Evolutionary conservation across 2,329 filamentous ascomycete genomes (phyloP).

Genomic region (Paraphaeosphaeria minitans): DNA sequence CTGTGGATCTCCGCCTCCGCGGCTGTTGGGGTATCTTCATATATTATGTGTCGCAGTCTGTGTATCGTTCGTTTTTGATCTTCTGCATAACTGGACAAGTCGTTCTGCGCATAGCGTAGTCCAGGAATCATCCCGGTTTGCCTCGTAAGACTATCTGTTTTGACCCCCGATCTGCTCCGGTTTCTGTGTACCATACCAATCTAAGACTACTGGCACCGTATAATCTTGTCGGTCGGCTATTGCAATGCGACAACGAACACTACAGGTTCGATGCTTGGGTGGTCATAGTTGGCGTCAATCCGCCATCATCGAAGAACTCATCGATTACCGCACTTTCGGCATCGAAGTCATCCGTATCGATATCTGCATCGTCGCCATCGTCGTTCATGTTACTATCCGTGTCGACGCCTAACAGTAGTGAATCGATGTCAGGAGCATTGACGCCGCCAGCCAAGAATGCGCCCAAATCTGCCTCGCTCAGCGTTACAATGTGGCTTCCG

Average conservation of each 20-base stretch:
- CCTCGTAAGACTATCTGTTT: background rate
- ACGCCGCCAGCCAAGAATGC: conserved; percentile 9
- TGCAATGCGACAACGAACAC: background rate
- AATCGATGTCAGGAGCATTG: conserved; percentile 7
- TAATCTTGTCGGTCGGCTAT: background rate
- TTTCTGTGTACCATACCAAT: background rate
- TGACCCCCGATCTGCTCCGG: too few species aligned
- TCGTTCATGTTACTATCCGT: conserved; percentile 23
- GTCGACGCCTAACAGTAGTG: background rate
- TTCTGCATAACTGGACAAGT: background rate
- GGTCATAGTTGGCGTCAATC: conserved; percentile 28
- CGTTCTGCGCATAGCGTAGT: background rate
- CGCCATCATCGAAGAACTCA: conserved; percentile 28
- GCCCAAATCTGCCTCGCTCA: background rate
- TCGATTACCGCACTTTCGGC: conserved; percentile 32
- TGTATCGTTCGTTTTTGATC: background rate
- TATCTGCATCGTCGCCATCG: conserved; percentile 32
- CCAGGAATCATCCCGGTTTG: background rate
- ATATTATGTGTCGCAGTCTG: background rate
- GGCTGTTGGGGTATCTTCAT: conserved; percentile 6
- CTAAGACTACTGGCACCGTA: background rate
- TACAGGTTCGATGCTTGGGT: conserved; percentile 6
- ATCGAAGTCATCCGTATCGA: conserved; percentile 35
- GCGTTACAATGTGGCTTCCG: background rate
- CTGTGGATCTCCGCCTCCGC: background rate